Evolutionary conservation across 106 monocot species (phyloP), one percentile per base, ranked within the genome.

Genomic region (Dioscorea zingiberensis): DNA sequence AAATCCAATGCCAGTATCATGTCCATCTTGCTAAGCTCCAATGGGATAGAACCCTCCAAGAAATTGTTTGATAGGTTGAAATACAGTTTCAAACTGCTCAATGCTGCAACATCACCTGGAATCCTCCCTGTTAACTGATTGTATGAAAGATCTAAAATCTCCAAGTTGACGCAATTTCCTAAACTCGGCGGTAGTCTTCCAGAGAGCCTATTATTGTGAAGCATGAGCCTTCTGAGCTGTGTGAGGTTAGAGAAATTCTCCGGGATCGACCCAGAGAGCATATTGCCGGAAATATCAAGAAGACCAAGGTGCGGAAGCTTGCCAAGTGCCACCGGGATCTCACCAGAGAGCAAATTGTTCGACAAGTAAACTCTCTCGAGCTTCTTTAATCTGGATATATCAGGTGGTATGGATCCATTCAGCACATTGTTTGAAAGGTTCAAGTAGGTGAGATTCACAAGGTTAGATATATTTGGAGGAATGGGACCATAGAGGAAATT

Each of bases 141-240:
- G 69, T 85, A 59, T 10, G 94, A 94, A 25, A 94, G 83, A 54
- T 94, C 94, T 49, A 94, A 68, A n/a, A 74, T 73, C 78, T 91
- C 87, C 62, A 87, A 57, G 47, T 89, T 94, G 5, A 58, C 53
- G 57, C 93, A 93, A 53, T 73, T 76, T 7, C 78, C 80, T 10
- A 94, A 76, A 60, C 82, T 83, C 2, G 73, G 16, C 1, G 94
- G 87, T 21, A 94, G 84, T 1, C 48, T 7, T 0, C 87, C 90
- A 12, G 82, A 78, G 48, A 94, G 82, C 53, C 70, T 61, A 57
- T 94, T 94, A 18, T 83, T 27, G 67, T 90, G 71, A 29, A 94
- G 82, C 19, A 87, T 38, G 3, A 94, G 78, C 29, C 55, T 63
- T 19, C 87, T 73, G 7, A 94, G 74, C 62, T 85, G 87, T 0